Percentiles rank a stretch among this genome's conserved stretches.
Conservation (phyloP, 2,329 filamentous ascomycete genomes). For the Fusarium continuum region DNA sequence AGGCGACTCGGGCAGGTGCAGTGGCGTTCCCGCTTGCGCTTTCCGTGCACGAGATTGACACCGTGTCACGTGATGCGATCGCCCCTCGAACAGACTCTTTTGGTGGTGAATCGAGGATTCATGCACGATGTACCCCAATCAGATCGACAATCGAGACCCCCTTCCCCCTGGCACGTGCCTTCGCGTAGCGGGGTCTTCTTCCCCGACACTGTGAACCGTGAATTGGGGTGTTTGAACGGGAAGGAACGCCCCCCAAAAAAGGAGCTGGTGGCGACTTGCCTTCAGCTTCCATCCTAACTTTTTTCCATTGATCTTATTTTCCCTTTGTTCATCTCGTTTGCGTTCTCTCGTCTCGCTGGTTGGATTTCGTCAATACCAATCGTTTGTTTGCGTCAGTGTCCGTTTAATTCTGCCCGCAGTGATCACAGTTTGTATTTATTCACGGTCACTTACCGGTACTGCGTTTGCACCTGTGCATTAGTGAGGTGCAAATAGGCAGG, state of each 20-base stretch:
- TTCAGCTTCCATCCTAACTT: conserved; percentile 13
- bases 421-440: conserved; percentile 7
- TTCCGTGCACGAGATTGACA: conserved; percentile 42
- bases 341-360: neutral
- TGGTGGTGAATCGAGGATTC: conserved; percentile 10
- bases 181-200: conserved; percentile 46
- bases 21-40: conserved; percentile 33
- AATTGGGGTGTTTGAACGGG: conserved; percentile 31
- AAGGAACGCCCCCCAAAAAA: conserved; percentile 32
- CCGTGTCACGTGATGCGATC: conserved; percentile 47
- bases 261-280: conserved; percentile 43
- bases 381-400: conserved; percentile 4
- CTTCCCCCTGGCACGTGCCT: conserved; percentile 42
- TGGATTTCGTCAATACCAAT: neutral
- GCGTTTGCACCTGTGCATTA: conserved; percentile 29
- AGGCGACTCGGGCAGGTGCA: conserved; percentile 17
- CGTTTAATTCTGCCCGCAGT: conserved; percentile 15
- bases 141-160: conserved; percentile 25
- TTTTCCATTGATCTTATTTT: conserved; percentile 10
- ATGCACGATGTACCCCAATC: conserved; percentile 30
- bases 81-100: neutral
- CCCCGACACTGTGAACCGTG: conserved; percentile 44
- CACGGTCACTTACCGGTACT: conserved; percentile 17
- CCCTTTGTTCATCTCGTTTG: conserved; percentile 9
- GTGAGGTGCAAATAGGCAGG: conserved; percentile 18